Percentiles rank a stretch among this genome's conserved stretches.
Conservation (phyloP, 495 filamentous ascomycete species). For the Thozetella sp. region DNA sequence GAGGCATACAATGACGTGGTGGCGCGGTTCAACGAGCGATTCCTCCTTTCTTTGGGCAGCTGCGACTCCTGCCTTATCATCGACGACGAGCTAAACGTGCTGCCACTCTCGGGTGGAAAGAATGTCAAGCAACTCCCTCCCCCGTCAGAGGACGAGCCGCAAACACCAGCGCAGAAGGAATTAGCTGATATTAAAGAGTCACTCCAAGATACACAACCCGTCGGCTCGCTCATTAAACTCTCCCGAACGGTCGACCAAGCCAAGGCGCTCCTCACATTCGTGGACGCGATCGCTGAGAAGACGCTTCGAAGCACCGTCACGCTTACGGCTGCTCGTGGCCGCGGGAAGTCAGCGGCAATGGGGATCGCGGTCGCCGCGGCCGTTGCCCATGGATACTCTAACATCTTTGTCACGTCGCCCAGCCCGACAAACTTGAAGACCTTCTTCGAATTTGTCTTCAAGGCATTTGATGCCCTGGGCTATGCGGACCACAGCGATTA, state of each 20-base stretch:
- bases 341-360: slow-evolving; percentile 95
- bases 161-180: slow-evolving; percentile 70
- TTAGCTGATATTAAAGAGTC: slow-evolving; percentile 86
- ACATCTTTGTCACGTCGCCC: slow-evolving; percentile 99
- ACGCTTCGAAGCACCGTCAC: slow-evolving; percentile 91
- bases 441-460: slow-evolving; percentile 97
- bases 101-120: slow-evolving; percentile 96
- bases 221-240: slow-evolving; percentile 80
- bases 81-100: slow-evolving; percentile 96
- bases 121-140: slow-evolving; percentile 83
- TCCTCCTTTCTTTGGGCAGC: slow-evolving; percentile 91
- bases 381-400: slow-evolving; percentile 94
- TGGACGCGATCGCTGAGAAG: slow-evolving; percentile 96
- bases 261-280: slow-evolving; percentile 91
- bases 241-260: slow-evolving; percentile 94
- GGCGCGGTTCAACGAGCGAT: slow-evolving; percentile 96
- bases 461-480: slow-evolving; percentile 91
- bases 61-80: slow-evolving; percentile 95
- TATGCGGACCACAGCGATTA: slow-evolving; percentile 97
- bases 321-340: slow-evolving; percentile 89
- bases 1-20: slow-evolving; percentile 96
- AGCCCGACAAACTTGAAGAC: slow-evolving; percentile 99
- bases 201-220: slow-evolving; percentile 79
- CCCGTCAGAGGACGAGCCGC: slow-evolving; percentile 65
- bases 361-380: slow-evolving; percentile 94